phyloP scores from a whole-genome alignment of 768 basidiomycete species.

The Russula griseocarnosa region DNA sequence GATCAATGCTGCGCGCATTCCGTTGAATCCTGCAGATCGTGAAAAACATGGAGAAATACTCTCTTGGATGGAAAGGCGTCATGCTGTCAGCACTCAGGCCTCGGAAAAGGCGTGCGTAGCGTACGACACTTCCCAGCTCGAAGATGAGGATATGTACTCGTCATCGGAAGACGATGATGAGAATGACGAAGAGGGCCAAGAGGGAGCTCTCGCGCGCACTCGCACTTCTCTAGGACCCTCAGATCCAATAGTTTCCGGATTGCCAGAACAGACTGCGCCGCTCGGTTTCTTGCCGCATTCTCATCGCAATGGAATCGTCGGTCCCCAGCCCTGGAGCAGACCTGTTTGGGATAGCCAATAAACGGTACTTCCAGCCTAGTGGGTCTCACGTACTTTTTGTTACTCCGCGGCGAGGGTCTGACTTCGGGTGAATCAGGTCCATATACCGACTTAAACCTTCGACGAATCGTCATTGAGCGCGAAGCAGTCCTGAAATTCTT shows the following conservation, averaged over 20 bases:
- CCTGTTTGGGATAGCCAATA: slow-evolving; percentile 24
- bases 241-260: neutral
- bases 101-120: slow-evolving; percentile 29
- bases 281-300: slow-evolving; percentile 25
- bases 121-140: slow-evolving; percentile 35
- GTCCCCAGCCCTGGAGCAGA: slow-evolving; percentile 4
- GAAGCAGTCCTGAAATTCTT: slow-evolving; percentile 35
- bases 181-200: slow-evolving; percentile 22
- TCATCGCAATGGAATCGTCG: slow-evolving; percentile 13
- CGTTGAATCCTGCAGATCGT: slow-evolving; percentile 31
- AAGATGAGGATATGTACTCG: slow-evolving; percentile 33
- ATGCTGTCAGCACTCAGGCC: slow-evolving; percentile 26
- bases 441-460: slow-evolving; percentile 33
- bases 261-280: slow-evolving; percentile 15
- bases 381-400: neutral
- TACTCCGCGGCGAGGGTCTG: neutral
- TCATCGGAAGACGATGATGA: slow-evolving; percentile 29
- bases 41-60: slow-evolving; percentile 33
- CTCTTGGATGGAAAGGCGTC: slow-evolving; percentile 34
- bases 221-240: slow-evolving; percentile 4
- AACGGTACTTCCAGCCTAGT: slow-evolving; percentile 28
- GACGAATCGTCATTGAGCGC: slow-evolving; percentile 36
- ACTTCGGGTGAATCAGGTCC: slow-evolving; percentile 29
- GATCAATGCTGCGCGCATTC: slow-evolving; percentile 32
- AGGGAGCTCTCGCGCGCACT: slow-evolving; percentile 16